Evolutionary conservation across 2,329 filamentous ascomycete genomes (phyloP), one percentile per base, ranked within the genome.

Genomic region (Alternaria ventricosa): DNA sequence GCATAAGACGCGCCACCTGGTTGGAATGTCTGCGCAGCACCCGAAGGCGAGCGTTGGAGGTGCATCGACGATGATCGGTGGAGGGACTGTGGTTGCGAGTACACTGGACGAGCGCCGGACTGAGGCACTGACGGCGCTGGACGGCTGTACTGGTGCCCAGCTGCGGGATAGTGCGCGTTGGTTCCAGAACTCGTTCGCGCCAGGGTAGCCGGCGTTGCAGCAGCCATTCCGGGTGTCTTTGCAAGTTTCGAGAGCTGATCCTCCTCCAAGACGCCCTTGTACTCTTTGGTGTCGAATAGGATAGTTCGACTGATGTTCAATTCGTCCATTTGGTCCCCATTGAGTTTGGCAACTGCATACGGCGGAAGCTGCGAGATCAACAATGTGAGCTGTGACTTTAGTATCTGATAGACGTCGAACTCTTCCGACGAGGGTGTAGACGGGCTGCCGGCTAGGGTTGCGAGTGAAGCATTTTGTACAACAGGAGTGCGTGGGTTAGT

Each of bases 321-420:
- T 61, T 94, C 92, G 28, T 90, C 90, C n/a, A 97, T 82, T 77
- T 94, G 92, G 75, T 96, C 91, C 10, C 93, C 93, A 72, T 96
- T 90, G 65, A 97, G 83, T 73, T 96, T 95, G 6, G 94, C 90
- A 23, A 97, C 91, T 1, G 92, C 92, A 75, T 93, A 96, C 1
- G 94, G 94, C 2, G 94, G 94, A 11, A 97, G 82, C 43, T 87
- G 88, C 68, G 90, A 86, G 64, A 97, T 87, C 66, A 97, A 88
- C 28, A 94, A 82, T 0, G 88, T 84, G 20, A 97, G 83, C 75
- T 94, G 92, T 5, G 89, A 87, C 75, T 91, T 93, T 56, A 97
- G 84, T 25, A 90, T 86, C 67, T 93, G 86, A 76, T 96, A 97
- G 0, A 87, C 82, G 43, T 83, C 82, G 41, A 84, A 77, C 69